These are phyloP conservation scores for Heterobasidion irregulare DNA, from an alignment of 1,284 basidiomycete genomes.

Conservation along the genomic window DNA sequence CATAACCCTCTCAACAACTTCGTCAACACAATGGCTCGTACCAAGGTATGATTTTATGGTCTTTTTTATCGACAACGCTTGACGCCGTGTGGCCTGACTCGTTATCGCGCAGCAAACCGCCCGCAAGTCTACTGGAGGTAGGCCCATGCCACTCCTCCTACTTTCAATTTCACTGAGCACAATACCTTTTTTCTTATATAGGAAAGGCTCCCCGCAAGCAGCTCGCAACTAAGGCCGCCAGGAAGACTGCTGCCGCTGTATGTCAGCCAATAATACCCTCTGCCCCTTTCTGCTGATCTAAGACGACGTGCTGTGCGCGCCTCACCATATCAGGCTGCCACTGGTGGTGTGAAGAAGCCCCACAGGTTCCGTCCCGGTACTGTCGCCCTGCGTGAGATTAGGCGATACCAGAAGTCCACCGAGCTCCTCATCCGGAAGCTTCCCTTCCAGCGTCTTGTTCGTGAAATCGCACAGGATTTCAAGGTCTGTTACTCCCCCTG, in stretches of 20 bases:
- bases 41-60: conserved; percentile 8
- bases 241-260: conserved; percentile 69
- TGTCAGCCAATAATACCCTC: conserved; percentile 25
- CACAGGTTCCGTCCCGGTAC: conserved; percentile 97
- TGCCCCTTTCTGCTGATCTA: conserved; percentile 10
- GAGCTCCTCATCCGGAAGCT: conserved; percentile 95
- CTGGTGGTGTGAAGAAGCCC: conserved; percentile 97
- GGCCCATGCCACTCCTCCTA: conserved; percentile 15
- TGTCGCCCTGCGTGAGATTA: conserved; percentile 96
- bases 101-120: conserved; percentile 12
- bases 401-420: conserved; percentile 96
- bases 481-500: conserved; percentile 53
- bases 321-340: conserved; percentile 47
- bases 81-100: not conserved
- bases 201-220: conserved; percentile 86
- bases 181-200: conserved; percentile 21
- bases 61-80: not conserved
- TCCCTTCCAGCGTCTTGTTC: conserved; percentile 91
- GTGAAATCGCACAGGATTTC: conserved; percentile 96
- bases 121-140: conserved; percentile 62
- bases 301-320: not conserved
- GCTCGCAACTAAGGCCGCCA: conserved; percentile 86
- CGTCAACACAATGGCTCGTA: conserved; percentile 10
- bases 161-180: conserved; percentile 7
- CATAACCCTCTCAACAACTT: conserved; percentile 1